Evolutionary conservation across 1,139 yeast species (phyloP), one percentile per base, ranked within the genome.

Genomic region (Magnusiomyces tetraspermus): DNA sequence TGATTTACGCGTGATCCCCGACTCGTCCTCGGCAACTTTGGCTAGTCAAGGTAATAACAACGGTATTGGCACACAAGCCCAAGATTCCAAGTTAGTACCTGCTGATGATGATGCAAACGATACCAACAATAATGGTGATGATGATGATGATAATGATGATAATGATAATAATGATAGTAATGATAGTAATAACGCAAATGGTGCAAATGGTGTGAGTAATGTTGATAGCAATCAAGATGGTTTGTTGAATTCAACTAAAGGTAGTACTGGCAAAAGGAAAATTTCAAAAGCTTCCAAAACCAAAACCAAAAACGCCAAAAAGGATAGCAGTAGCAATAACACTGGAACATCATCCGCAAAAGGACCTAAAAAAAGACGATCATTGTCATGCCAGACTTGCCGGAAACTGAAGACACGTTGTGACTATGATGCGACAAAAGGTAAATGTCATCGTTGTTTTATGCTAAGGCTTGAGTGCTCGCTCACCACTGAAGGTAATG

Each of bases 361-460:
- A 30, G 33, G 33, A 8, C 33, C 33, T 8, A 51, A 51, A 36
- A 74, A 73, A 54, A 67, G 81, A 52, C 71, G 74, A 53, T 67
- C 73, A 0, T 71, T 75, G 45, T 75, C 80, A 45, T 78, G 83
- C 60, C 68, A 67, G 17, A 68, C 71, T n/a, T 78, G 83, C 56
- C 68, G 82, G 13, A 74, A 72, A 58, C 68, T 76, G 57, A 78
- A 78, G 61, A 77, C 82, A 1, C 69, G 80, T 51, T 78, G 83
- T 60, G 79, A 75, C 55, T 73, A 70, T 55, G 76, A 73, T 43
- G 68, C 71, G 0, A 60, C 65, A 1, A 61, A 63, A 22, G 71
- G 71, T 3, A 71, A 71, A 57, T 78, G 83, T 58, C 76, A 75
- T 55, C 66, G 82, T 24, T 78, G 83, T 55, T 66, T 64, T 48